Evolutionary conservation across 2,329 filamentous ascomycete genomes (phyloP), one percentile per base, ranked within the genome.

Genomic region (Gaeumannomyces sp.): DNA sequence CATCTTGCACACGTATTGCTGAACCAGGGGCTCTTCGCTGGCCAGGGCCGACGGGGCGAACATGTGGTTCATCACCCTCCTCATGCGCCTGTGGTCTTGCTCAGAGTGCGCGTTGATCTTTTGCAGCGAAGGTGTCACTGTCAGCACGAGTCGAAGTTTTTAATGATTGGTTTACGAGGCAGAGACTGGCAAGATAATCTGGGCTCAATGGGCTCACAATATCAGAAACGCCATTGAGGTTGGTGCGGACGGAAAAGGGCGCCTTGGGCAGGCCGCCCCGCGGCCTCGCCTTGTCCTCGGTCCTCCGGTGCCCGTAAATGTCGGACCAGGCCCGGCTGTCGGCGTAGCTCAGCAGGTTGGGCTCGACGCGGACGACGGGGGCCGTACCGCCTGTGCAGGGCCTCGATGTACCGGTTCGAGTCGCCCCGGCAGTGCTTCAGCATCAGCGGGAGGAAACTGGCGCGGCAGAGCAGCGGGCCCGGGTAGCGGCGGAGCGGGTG

Each of bases 401-500:
- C n/a, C n/a, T 58, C 19, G 22, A 59, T 60, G 22, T 62, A n/a
- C 7, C 11, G 11, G n/a, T 16, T 28, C 64, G n/a, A 28, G 25
- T 38, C 16, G 8, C 64, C 64, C 1, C 62, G 29, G 7, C 63
- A 3, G 16, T 63, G 53, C 11, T 33, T n/a, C 31, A 27, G 19
- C 27, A 59, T 45, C 16, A 38, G 66, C 27, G 50, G 64, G 22
- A 66, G 38, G 6, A 68, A 67, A 3, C 68, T 70, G 31, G 70
- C 70, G 64, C 68, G 69, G 65, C 69, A 69, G 38, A 70, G 64
- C 60, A 68, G 64, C 7, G 75, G 75, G 1, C 75, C 75, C 0
- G 76, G 75, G 60, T 71, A 74, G 19, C 64, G 63, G 14, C 68
- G 65, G 22, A 77, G 73, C 2, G 75, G 75, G 65, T 77, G 76